Evolutionary conservation across 176 grass and related monocot species (phyloP).

Genomic region (Lolium perenne): DNA sequence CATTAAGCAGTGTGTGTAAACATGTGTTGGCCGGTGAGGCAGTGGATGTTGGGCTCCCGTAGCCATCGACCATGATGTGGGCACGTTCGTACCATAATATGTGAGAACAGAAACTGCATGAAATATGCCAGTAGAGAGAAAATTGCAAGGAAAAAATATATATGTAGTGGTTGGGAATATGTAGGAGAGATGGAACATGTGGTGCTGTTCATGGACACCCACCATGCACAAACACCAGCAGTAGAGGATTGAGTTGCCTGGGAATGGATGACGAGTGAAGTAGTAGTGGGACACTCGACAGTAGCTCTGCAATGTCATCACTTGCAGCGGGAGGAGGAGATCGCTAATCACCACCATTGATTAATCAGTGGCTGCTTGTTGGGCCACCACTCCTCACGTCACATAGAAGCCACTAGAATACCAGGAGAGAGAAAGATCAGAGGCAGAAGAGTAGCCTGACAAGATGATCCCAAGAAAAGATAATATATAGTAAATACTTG

Average conservation of each 20-base stretch:
- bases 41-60: neutral
- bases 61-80: neutral
- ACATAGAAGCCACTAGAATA: neutral
- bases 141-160: neutral
- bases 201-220: slow-evolving; percentile 47
- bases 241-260: neutral
- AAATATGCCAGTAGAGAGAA: neutral
- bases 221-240: slow-evolving; percentile 31
- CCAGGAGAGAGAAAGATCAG: neutral
- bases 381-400: slow-evolving; percentile 41
- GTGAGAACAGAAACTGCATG: slow-evolving; percentile 8
- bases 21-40: neutral
- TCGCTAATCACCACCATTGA: neutral
- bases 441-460: neutral
- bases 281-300: slow-evolving; percentile 52
- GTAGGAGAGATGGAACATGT: slow-evolving; percentile 46
- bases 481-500: neutral
- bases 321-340: neutral
- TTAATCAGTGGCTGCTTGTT: slow-evolving; percentile 16
- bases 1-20: neutral
- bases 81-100: neutral
- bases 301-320: neutral
- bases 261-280: slow-evolving; percentile 19
- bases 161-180: slow-evolving; percentile 29
- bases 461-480: neutral